Evolutionary conservation across 73 alveolate genomes (phyloP).

Genomic region (Paramecium sonneborni): DNA sequence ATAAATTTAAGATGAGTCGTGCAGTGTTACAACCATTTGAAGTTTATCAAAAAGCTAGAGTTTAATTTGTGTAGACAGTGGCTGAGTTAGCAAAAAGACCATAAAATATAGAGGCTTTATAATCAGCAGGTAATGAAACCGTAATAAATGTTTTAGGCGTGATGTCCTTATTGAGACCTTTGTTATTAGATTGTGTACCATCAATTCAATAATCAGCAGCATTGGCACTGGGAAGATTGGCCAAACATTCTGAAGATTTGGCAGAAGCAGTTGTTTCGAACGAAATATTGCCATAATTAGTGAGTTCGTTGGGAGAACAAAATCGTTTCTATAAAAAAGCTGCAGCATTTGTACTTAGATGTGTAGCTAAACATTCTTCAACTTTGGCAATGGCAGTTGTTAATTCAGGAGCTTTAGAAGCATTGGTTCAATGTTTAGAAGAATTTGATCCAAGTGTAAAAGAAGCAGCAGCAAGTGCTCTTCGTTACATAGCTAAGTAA

Average conservation of each 20-base stretch:
- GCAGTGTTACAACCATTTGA: conserved; percentile 98
- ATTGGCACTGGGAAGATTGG: conserved; percentile 99
- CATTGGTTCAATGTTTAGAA: conserved; percentile 98
- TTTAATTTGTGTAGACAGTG: conserved; percentile 98
- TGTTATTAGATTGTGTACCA: conserved; percentile 98
- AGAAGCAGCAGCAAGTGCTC: conserved; percentile 99
- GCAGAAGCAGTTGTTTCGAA: conserved; percentile 98
- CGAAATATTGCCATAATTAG: conserved; percentile 98
- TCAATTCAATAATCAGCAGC: conserved; percentile 99
- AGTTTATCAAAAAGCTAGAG: conserved; percentile 98
- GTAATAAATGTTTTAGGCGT: conserved; percentile 78
- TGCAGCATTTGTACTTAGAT: conserved; percentile 99
- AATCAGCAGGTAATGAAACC: conserved; percentile 84
- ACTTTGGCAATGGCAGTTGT: conserved; percentile 99
- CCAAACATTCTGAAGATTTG: conserved; percentile 95
- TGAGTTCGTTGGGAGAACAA: conserved; percentile 96
- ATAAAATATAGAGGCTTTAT: conserved; percentile 98
- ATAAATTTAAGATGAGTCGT: conserved; percentile 79
- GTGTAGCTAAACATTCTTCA: conserved; percentile 99
- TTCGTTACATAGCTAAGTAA: conserved; percentile 92
- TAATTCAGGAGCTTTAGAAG: conserved; percentile 99
- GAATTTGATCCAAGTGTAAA: conserved; percentile 99
- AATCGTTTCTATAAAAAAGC: conserved; percentile 99
- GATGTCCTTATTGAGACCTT: conserved; percentile 98
- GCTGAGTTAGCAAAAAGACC: conserved; percentile 99